phyloP scores from a whole-genome alignment of 192 early-diverging fungal genomes.

The Coemansia sp. region DNA sequence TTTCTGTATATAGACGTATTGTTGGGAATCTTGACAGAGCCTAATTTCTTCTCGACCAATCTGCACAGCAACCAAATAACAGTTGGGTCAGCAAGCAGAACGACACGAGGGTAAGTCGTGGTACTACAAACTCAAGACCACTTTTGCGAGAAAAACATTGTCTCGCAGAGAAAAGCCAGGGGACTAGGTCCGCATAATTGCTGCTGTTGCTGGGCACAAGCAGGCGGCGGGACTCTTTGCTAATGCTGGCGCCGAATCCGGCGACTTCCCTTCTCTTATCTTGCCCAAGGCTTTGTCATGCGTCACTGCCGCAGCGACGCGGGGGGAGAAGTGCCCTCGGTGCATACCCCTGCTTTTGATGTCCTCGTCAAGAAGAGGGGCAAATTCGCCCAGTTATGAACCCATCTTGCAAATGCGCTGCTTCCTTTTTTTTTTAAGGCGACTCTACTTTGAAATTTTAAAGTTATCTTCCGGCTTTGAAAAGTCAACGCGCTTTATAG shows the following conservation, averaged over 20 bases:
- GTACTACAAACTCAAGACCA: too few species aligned
- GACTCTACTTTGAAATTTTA: not conserved
- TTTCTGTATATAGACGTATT: conserved; percentile 15
- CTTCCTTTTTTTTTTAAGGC: not conserved
- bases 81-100: not conserved
- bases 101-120: not conserved
- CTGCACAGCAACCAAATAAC: not conserved
- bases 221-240: too few species aligned
- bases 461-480: not conserved
- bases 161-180: not conserved
- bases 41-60: not conserved
- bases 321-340: not conserved
- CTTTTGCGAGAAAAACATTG: not conserved
- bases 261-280: too few species aligned
- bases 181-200: not conserved
- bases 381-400: not conserved
- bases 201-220: too few species aligned
- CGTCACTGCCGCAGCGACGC: not conserved
- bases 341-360: not conserved
- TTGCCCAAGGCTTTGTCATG: too few species aligned
- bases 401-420: not conserved
- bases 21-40: not conserved
- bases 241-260: too few species aligned
- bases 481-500: conserved; percentile 1
- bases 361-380: not conserved